These are phyloP conservation scores for Trichoderma hamatum DNA, from an alignment of 2,329 filamentous ascomycete species.

Conservation along the genomic window DNA sequence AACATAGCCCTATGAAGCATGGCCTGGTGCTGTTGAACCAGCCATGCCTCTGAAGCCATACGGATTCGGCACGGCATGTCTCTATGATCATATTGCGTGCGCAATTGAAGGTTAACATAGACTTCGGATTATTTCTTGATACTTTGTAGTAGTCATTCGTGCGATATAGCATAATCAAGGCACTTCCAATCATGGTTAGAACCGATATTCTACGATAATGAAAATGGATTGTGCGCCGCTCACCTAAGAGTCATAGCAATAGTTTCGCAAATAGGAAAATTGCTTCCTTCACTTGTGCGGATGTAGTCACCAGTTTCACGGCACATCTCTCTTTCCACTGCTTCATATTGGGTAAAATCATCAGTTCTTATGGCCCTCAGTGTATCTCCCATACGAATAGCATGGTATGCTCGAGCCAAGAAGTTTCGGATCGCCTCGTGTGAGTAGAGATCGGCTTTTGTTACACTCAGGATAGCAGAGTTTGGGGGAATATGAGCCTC, in stretches of 20 bases:
- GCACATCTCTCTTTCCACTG: not conserved
- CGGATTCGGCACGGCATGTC: constrained; percentile 9
- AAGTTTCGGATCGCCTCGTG: not conserved
- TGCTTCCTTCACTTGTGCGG: not conserved
- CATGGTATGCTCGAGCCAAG: constrained; percentile 3
- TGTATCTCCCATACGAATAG: constrained; percentile 3
- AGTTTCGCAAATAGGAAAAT: constrained; percentile 9
- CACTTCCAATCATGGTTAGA: not conserved
- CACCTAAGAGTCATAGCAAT: constrained; percentile 16
- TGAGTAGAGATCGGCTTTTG: constrained; percentile 2
- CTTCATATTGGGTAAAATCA: not conserved
- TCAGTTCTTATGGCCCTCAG: not conserved
- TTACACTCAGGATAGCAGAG: not conserved
- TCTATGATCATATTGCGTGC: constrained; percentile 15
- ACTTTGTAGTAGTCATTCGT: constrained; percentile 5
- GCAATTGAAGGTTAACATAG: not conserved
- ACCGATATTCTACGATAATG: not conserved
- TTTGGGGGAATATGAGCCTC: not conserved
- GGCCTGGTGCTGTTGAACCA: constrained; percentile 11
- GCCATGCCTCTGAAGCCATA: not conserved
- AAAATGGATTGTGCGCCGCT: not conserved
- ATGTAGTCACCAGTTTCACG: not conserved
- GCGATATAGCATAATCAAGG: constrained; percentile 14
- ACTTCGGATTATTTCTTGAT: not conserved
- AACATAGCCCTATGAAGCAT: constrained; percentile 11